phyloP scores from a whole-genome alignment of 2,329 filamentous ascomycete genomes.

The Phialophora chinensis region DNA sequence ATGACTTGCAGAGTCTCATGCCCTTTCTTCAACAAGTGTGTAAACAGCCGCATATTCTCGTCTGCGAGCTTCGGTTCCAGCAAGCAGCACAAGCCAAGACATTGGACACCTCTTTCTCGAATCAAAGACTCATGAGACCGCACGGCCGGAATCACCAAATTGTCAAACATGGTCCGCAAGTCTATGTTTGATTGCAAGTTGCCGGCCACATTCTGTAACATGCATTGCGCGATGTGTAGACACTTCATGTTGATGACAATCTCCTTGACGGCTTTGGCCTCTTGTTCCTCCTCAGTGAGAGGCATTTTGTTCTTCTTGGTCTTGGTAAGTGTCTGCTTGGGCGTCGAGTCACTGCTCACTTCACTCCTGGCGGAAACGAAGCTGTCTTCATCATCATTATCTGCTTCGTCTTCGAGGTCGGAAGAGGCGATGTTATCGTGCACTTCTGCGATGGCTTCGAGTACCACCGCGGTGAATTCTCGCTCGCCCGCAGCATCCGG shows the following conservation, averaged over 20 bases:
- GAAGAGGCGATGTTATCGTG: conserved; percentile 81
- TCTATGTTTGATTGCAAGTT: conserved; percentile 87
- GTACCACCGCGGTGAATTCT: conserved; percentile 62
- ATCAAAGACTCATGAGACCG: conserved; percentile 91
- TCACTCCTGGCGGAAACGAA: conserved; percentile 94
- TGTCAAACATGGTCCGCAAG: conserved; percentile 97
- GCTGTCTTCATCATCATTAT: conserved; percentile 76
- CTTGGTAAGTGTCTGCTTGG: conserved; percentile 40
- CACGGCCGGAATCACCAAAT: conserved; percentile 92
- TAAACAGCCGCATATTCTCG: conserved; percentile 89
- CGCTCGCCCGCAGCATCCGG: conserved; percentile 56
- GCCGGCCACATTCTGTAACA: conserved; percentile 90
- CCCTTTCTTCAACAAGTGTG: conserved; percentile 94
- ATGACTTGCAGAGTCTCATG: conserved; percentile 89
- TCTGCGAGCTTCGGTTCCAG: conserved; percentile 88
- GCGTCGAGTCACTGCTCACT: conserved; percentile 63
- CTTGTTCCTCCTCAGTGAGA: conserved; percentile 48
- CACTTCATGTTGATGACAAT: conserved; percentile 99
- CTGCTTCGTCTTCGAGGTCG: conserved; percentile 28
- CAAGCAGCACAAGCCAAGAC: conserved; percentile 86
- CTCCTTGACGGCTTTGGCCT: conserved; percentile 79
- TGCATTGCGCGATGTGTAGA: conserved; percentile 94
- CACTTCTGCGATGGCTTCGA: conserved; percentile 94
- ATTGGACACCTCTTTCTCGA: conserved; percentile 85
- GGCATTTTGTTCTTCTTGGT: conserved; percentile 27